Conservation (phyloP, 176 grass and related monocot genomes). For the Elaeis guineensis region DNA sequence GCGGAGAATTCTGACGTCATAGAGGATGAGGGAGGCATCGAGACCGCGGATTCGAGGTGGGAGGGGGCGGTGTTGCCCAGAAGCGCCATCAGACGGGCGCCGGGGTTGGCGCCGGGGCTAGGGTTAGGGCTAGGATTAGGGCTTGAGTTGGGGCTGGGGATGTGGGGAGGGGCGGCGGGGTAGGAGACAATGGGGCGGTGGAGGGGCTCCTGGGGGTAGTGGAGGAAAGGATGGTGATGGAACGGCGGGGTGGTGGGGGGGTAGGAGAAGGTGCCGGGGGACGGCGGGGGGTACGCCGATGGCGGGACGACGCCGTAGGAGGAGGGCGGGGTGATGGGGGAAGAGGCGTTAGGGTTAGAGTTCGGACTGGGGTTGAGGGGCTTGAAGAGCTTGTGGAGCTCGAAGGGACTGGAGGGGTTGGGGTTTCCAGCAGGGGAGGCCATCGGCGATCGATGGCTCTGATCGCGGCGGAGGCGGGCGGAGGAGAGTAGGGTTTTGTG, state of each 20-base stretch:
- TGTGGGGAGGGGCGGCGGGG: slow-evolving; percentile 33
- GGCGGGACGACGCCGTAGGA: neutral
- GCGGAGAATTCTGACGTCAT: slow-evolving; percentile 26
- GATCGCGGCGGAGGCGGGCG: neutral
- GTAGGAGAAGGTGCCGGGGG: slow-evolving; percentile 57
- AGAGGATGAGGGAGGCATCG: slow-evolving; percentile 37
- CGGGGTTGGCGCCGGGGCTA: slow-evolving; percentile 23
- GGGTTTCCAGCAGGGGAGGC: slow-evolving; percentile 57
- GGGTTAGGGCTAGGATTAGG: slow-evolving; percentile 12
- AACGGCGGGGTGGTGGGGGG: slow-evolving; percentile 47
- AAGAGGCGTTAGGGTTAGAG: slow-evolving; percentile 23
- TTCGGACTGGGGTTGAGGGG: slow-evolving; percentile 11
- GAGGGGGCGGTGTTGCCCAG: slow-evolving; percentile 43
- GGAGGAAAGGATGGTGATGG: slow-evolving; percentile 40
- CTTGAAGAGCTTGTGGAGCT: slow-evolving; percentile 40
- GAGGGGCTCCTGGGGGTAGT: slow-evolving; percentile 33
- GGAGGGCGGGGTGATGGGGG: slow-evolving; percentile 9
- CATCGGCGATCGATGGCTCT: slow-evolving; percentile 23
- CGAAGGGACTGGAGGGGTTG: slow-evolving; percentile 33
- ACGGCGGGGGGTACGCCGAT: slow-evolving; percentile 26
- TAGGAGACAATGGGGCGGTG: slow-evolving; percentile 32
- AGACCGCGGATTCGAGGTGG: slow-evolving; percentile 45
- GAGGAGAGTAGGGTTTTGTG: neutral
- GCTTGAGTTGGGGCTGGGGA: slow-evolving; percentile 27
- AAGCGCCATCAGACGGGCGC: slow-evolving; percentile 76